Conservation (phyloP, 371 early-diverging fungal species). For the Circinella umbellata region DNA sequence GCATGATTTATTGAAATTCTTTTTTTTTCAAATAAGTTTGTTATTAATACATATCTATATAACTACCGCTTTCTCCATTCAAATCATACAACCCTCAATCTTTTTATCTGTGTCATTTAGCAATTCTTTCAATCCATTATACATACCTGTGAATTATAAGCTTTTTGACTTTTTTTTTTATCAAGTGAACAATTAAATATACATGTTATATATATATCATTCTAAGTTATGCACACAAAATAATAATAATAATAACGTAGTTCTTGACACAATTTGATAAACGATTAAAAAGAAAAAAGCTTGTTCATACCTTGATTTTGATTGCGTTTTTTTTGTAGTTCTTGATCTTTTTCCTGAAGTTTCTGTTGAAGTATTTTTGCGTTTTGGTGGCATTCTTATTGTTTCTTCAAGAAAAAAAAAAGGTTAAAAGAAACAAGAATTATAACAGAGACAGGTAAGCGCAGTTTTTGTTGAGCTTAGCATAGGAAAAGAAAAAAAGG, state of each 20-base stretch:
- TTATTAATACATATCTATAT: too few species aligned
- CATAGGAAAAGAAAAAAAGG: not conserved
- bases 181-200: too few species aligned
- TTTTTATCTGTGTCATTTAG: not conserved
- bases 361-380: not conserved
- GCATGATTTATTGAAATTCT: slow-evolving; percentile 12
- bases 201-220: too few species aligned
- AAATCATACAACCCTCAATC: too few species aligned
- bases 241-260: not conserved
- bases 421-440: not conserved
- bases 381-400: not conserved
- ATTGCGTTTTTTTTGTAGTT: not conserved
- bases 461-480: not conserved
- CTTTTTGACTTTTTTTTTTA: not conserved
- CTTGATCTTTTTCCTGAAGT: not conserved
- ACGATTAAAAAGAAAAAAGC: not conserved
- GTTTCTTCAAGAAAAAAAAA: not conserved
- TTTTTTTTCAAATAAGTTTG: not conserved
- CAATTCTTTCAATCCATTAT: not conserved
- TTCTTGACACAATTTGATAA: too few species aligned
- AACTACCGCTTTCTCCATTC: too few species aligned
- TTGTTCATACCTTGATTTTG: not conserved
- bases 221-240: too few species aligned
- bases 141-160: not conserved
- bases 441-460: not conserved